phyloP scores from a whole-genome alignment of 495 filamentous ascomycete genomes.

The Penicillium ochrochloron region DNA sequence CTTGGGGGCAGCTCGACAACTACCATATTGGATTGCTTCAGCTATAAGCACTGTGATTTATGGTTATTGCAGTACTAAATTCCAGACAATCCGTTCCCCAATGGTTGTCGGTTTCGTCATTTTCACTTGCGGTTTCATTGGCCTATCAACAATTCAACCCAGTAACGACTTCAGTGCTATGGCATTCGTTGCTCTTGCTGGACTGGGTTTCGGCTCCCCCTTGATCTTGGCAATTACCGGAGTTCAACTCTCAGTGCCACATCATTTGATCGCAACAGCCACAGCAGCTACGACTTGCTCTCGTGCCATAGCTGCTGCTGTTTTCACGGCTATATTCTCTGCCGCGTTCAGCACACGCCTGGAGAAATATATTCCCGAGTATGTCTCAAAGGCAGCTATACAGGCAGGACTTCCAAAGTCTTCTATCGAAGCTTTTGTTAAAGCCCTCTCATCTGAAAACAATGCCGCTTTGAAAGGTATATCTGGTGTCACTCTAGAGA shows the following conservation, averaged over 20 bases:
- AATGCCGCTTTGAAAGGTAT: slow-evolving; percentile 2
- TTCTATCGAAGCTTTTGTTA: slow-evolving; percentile 10
- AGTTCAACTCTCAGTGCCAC: slow-evolving; percentile 16
- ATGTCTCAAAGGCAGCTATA: slow-evolving; percentile 13
- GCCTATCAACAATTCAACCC: slow-evolving; percentile 12
- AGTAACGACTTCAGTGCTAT: slow-evolving; percentile 4
- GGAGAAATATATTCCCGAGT: slow-evolving; percentile 7
- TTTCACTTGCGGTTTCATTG: slow-evolving; percentile 15
- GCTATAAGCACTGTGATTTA: slow-evolving; percentile 20
- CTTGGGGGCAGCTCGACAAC: slow-evolving; percentile 6
- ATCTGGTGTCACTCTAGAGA: neutral
- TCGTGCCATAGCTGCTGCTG: slow-evolving; percentile 8
- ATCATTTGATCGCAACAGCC: slow-evolving; percentile 15
- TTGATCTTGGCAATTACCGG: slow-evolving; percentile 17
- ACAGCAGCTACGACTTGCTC: slow-evolving; percentile 19
- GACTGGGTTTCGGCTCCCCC: slow-evolving; percentile 12
- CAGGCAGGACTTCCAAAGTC: slow-evolving; percentile 7
- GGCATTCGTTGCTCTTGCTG: slow-evolving; percentile 11
- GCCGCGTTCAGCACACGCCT: slow-evolving; percentile 3
- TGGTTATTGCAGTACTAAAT: slow-evolving; percentile 13
- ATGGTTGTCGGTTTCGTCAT: slow-evolving; percentile 12
- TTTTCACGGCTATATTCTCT: slow-evolving; percentile 17
- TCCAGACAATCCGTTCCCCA: slow-evolving; percentile 13
- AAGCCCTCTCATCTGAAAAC: slow-evolving; percentile 2
- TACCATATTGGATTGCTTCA: slow-evolving; percentile 15